Evolutionary conservation across 2,329 filamentous ascomycete genomes (phyloP).

Genomic region (Botrytis galanthina): DNA sequence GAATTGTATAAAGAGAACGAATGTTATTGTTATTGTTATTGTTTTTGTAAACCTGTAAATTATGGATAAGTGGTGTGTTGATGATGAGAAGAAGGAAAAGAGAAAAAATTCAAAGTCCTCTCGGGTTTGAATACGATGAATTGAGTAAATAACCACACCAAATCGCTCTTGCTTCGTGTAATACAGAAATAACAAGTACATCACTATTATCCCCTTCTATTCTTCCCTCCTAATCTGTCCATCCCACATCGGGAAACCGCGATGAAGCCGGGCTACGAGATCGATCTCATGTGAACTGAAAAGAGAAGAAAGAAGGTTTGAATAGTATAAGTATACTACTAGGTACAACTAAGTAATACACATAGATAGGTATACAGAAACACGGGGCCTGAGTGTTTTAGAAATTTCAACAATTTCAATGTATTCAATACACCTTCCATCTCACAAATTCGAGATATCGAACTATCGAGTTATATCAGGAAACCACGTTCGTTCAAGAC

Average conservation of each 20-base stretch:
- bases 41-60: background rate
- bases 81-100: no score
- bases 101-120: background rate
- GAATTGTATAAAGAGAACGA: background rate
- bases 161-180: background rate
- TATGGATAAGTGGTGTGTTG: background rate
- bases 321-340: background rate
- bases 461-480: background rate
- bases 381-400: no score
- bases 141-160: background rate
- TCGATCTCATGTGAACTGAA: background rate
- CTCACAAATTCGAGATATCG: background rate
- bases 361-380: background rate
- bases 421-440: background rate
- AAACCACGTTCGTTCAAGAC: background rate
- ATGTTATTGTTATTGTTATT: background rate
- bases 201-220: background rate
- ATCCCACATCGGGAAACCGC: background rate
- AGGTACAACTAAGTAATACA: background rate
- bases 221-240: background rate
- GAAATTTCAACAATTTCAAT: background rate
- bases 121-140: background rate
- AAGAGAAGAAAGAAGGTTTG: background rate
- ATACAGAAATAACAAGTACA: background rate
- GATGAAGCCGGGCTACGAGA: background rate